Conservation (phyloP, 2,329 filamentous ascomycete species). For the Parastagonospora nodorum region DNA sequence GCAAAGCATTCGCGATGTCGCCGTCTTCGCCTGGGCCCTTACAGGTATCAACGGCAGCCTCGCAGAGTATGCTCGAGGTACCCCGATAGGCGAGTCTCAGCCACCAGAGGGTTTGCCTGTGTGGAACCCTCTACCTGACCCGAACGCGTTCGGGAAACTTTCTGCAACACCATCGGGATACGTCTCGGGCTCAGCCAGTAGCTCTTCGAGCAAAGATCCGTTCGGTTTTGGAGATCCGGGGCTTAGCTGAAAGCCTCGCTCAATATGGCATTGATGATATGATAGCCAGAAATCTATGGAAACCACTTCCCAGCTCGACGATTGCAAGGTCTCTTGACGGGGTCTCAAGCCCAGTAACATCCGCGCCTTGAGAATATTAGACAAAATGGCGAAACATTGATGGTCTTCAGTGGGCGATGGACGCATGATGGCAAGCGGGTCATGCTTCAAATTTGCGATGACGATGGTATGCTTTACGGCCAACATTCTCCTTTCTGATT, state of each 20-base stretch:
- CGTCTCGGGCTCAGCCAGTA: constrained; percentile 39
- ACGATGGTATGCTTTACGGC: constrained; percentile 21
- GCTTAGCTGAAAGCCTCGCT: constrained; percentile 21
- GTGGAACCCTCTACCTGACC: constrained; percentile 53
- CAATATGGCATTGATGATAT: not conserved
- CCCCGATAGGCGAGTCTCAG: constrained; percentile 66
- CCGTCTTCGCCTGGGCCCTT: constrained; percentile 85
- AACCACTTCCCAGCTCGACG: too few relatives aligned
- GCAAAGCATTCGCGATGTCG: constrained; percentile 80
- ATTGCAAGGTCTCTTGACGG: not conserved
- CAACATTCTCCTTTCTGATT: constrained; percentile 10
- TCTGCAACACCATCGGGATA: constrained; percentile 43
- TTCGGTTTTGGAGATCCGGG: constrained; percentile 45
- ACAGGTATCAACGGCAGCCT: constrained; percentile 79
- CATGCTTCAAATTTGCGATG: constrained; percentile 14
- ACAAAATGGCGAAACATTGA: too few relatives aligned
- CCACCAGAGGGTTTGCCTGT: constrained; percentile 65
- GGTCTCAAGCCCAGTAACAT: too few relatives aligned
- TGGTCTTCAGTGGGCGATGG: too few relatives aligned
- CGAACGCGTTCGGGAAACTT: constrained; percentile 20
- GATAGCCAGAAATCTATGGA: not conserved
- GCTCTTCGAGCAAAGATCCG: constrained; percentile 40
- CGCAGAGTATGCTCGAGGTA: constrained; percentile 66
- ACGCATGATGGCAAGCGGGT: constrained; percentile 18
- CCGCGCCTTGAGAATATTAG: too few relatives aligned